These are phyloP conservation scores for Pseudocercospora pini-densiflorae DNA, from an alignment of 2,329 filamentous ascomycete species.

Conservation along the genomic window DNA sequence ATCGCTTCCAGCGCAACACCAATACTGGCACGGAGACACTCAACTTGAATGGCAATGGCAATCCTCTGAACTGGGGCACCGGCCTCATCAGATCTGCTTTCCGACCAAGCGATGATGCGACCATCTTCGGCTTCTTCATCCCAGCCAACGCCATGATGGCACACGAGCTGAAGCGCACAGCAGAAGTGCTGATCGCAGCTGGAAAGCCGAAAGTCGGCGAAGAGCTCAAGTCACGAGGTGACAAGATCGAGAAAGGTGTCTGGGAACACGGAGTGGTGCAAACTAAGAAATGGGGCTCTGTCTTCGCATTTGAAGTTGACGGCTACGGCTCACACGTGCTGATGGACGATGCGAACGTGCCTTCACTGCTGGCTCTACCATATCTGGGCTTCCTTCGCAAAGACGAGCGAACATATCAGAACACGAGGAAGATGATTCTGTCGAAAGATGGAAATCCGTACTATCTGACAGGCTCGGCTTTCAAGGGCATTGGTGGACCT, in stretches of 20 bases:
- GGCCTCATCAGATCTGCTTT: constrained; percentile 91
- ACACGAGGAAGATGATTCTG: constrained; percentile 84
- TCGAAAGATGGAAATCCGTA: constrained; percentile 82
- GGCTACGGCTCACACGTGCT: constrained; percentile 81
- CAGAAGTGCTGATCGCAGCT: constrained; percentile 67
- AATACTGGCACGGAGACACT: constrained; percentile 88
- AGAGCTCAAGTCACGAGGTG: constrained; percentile 60
- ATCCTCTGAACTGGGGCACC: constrained; percentile 82
- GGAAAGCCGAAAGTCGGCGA: constrained; percentile 58
- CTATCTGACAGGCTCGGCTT: constrained; percentile 75
- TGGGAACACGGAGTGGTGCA: constrained; percentile 82
- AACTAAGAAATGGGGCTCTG: constrained; percentile 74
- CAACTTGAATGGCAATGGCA: constrained; percentile 80
- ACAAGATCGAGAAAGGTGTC: constrained; percentile 74
- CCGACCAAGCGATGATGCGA: constrained; percentile 91
- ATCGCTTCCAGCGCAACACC: constrained; percentile 85
- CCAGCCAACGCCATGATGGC: constrained; percentile 97
- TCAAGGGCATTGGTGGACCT: constrained; percentile 85
- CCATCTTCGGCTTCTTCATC: constrained; percentile 92
- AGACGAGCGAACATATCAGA: constrained; percentile 76
- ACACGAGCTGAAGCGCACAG: constrained; percentile 78
- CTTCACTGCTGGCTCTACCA: constrained; percentile 77
- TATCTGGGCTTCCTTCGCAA: constrained; percentile 73
- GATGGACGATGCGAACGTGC: constrained; percentile 91
- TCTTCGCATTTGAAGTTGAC: constrained; percentile 88